These are phyloP conservation scores for Sistotremastrum suecicum DNA, from an alignment of 768 basidiomycete genomes.

Conservation along the genomic window DNA sequence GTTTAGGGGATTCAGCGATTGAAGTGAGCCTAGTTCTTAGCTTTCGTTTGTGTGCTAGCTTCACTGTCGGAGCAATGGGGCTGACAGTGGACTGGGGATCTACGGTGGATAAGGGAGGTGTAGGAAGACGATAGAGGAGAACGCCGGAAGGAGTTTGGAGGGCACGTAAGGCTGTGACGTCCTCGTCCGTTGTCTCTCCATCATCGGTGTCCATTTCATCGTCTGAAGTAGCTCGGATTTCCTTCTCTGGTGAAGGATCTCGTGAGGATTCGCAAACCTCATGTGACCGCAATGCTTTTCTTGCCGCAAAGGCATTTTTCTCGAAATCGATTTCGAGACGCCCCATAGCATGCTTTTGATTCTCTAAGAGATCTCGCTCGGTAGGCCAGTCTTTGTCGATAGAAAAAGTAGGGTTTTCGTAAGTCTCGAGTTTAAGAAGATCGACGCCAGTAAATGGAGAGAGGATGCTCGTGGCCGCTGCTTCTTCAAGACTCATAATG, in stretches of 20 bases:
- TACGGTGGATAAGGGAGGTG: slow-evolving; percentile 39
- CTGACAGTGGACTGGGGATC: slow-evolving; percentile 67
- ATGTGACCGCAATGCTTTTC: no score
- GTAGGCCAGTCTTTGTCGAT: slow-evolving; percentile 64
- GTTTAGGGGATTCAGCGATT: slow-evolving; percentile 31
- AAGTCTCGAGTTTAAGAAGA: neutral
- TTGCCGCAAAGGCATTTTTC: slow-evolving; percentile 23
- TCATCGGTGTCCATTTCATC: slow-evolving; percentile 21
- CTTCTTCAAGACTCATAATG: slow-evolving; percentile 20
- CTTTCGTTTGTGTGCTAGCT: slow-evolving; percentile 12
- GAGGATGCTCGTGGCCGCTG: slow-evolving; percentile 10
- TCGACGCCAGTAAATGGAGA: neutral
- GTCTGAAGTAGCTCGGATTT: slow-evolving; percentile 3
- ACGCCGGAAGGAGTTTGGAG: slow-evolving; percentile 66
- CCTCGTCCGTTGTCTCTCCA: slow-evolving; percentile 74
- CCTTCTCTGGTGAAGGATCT: no score
- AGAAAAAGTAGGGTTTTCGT: slow-evolving; percentile 26
- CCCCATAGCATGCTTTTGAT: slow-evolving; percentile 38
- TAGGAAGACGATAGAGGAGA: slow-evolving; percentile 55
- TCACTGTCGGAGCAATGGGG: slow-evolving; percentile 21
- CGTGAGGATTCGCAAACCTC: no score
- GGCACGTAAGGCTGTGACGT: slow-evolving; percentile 63
- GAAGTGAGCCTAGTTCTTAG: slow-evolving; percentile 11
- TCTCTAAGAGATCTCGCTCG: slow-evolving; percentile 60
- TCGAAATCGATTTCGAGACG: slow-evolving; percentile 62